phyloP scores from a whole-genome alignment of 2,329 filamentous ascomycete genomes.

The Zymoseptoria tritici region DNA sequence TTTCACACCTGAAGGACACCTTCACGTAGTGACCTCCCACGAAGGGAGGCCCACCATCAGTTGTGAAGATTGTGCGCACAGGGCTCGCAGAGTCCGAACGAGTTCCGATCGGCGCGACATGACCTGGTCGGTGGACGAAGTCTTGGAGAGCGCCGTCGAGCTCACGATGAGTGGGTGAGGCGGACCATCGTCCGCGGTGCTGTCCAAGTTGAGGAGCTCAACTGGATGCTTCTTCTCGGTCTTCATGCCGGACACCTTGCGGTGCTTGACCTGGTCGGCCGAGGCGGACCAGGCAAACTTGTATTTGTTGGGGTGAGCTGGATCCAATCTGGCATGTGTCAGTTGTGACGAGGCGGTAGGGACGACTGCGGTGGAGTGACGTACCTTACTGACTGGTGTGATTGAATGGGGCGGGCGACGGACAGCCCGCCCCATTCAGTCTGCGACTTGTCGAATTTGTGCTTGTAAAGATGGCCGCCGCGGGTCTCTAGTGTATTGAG shows the following conservation, averaged over 20 bases:
- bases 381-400: too few relatives aligned
- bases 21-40: constrained; percentile 20
- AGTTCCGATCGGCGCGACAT: constrained; percentile 14
- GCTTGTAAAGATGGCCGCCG: too few relatives aligned
- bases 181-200: constrained; percentile 8
- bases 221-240: background rate
- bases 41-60: constrained; percentile 15
- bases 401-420: too few relatives aligned
- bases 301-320: too few relatives aligned
- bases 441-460: too few relatives aligned
- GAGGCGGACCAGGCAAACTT: too few relatives aligned
- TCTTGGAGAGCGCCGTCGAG: background rate
- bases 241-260: background rate
- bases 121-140: background rate
- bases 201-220: constrained; percentile 8
- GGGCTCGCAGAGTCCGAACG: constrained; percentile 2
- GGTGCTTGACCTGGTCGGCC: too few relatives aligned
- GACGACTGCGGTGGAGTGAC: too few relatives aligned
- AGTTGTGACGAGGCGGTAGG: too few relatives aligned
- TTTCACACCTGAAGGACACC: constrained; percentile 1
- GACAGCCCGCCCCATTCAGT: too few relatives aligned
- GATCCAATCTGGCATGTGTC: too few relatives aligned
- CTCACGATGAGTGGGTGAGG: constrained; percentile 6
- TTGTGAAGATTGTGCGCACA: constrained; percentile 16
- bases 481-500: background rate